Conservation (phyloP, 208 protist species). For the Trypanosoma conorhini region DNA sequence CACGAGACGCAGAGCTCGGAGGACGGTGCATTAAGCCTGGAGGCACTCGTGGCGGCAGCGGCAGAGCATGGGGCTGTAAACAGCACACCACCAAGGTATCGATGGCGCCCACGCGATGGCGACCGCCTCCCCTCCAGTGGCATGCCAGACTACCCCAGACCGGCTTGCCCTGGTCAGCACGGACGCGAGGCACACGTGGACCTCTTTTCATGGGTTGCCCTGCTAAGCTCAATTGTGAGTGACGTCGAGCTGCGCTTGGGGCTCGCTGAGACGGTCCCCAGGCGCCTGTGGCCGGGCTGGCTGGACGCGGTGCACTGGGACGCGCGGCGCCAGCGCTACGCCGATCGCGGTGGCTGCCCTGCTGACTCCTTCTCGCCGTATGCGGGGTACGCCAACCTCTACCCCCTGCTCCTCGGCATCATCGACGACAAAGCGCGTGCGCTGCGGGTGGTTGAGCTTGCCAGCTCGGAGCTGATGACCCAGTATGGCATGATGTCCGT, state of each 20-base stretch:
- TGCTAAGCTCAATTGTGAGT: constrained; percentile 65
- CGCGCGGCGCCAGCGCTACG: constrained; percentile 46
- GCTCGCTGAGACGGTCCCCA: constrained; percentile 40
- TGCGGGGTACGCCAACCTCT: constrained; percentile 78
- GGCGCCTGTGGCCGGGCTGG: constrained; percentile 67
- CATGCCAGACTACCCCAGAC: constrained; percentile 84
- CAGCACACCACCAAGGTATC: constrained; percentile 48
- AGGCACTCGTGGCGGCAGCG: neutral
- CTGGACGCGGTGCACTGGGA: constrained; percentile 82
- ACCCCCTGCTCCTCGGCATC: constrained; percentile 67
- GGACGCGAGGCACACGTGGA: constrained; percentile 77
- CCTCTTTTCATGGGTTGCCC: constrained; percentile 77
- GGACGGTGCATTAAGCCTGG: constrained; percentile 8
- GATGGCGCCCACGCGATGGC: constrained; percentile 75
- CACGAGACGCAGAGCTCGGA: constrained; percentile 70
- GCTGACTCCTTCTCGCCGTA: constrained; percentile 60
- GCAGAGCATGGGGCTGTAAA: neutral
- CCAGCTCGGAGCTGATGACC: constrained; percentile 46
- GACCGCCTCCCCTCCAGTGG: constrained; percentile 59
- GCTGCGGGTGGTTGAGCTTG: constrained; percentile 46
- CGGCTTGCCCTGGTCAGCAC: constrained; percentile 51
- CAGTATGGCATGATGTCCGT: constrained; percentile 76
- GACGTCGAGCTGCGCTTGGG: constrained; percentile 60
- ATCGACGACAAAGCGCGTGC: constrained; percentile 43
- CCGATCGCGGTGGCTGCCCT: constrained; percentile 65